Evolutionary conservation across 192 early-diverging fungal genomes (phyloP).

Genomic region (Coemansia sp.): DNA sequence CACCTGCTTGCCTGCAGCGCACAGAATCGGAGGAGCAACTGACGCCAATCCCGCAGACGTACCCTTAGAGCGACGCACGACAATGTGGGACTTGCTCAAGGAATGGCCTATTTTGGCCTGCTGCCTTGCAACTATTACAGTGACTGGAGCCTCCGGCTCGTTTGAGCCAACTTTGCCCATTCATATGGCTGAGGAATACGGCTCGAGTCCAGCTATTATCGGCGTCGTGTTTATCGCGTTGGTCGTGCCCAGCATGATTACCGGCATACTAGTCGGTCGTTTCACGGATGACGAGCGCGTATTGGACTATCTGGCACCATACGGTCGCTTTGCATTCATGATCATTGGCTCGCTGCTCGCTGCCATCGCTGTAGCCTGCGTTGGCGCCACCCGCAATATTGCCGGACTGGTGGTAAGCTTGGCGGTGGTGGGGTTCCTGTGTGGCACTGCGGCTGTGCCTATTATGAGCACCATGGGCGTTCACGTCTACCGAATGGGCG

Average conservation of each 20-base stretch:
- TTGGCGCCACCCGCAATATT: slow-evolving; percentile 42
- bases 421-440: slow-evolving; percentile 30
- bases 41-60: neutral
- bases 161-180: slow-evolving; percentile 55
- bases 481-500: slow-evolving; percentile 64
- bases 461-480: slow-evolving; percentile 70
- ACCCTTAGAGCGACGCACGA: slow-evolving; percentile 21
- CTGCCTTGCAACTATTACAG: slow-evolving; percentile 43
- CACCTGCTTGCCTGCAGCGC: neutral
- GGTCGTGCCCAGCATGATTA: slow-evolving; percentile 67
- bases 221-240: slow-evolving; percentile 67
- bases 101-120: slow-evolving; percentile 52
- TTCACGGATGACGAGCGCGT: slow-evolving; percentile 39
- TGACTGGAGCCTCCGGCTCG: slow-evolving; percentile 37
- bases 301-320: slow-evolving; percentile 33
- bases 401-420: slow-evolving; percentile 45
- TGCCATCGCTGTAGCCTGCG: slow-evolving; percentile 53
- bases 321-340: slow-evolving; percentile 48
- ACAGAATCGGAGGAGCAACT: neutral
- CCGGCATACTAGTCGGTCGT: slow-evolving; percentile 60
- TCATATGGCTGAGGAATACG: slow-evolving; percentile 36
- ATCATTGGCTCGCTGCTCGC: slow-evolving; percentile 28
- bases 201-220: slow-evolving; percentile 26
- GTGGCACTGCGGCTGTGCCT: slow-evolving; percentile 57
- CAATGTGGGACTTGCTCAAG: slow-evolving; percentile 52